Base-by-base conservation (phyloP, 2,329 filamentous ascomycete genomes). In the Fusarium sp. region DNA sequence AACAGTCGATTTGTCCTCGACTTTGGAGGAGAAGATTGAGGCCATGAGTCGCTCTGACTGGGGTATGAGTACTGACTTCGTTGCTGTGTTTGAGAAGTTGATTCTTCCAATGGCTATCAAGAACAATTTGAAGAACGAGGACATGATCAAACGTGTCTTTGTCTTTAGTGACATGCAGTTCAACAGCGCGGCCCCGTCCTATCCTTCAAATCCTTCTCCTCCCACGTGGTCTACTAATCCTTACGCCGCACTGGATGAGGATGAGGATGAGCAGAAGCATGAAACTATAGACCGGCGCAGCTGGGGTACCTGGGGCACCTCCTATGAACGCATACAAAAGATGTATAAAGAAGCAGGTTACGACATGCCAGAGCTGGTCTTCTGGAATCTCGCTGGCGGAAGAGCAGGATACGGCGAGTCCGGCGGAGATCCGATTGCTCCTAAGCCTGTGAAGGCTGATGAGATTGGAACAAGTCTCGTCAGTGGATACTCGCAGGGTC, bases 121-220 rank as follows among this genome's bases (percentile, higher is more conserved):
- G 48, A 80, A 87, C 66, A 81, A 85, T 13, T 70, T 89, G 34
- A 81, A 79, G 66, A 82, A 80, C 41, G 84, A 88, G 56, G 83
- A 89, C 41, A 89, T 90, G 86, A 82, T 89, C 18, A 88, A 88
- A 77, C 84, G 85, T 6, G 74, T 90, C 18, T 89, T 90, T 70
- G 84, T 89, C 34, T 89, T 89, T 70, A 84, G 80, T 45, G 87
- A 89, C 73, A 89, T 89, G 87, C 86, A 89, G 45, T 89, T 90
- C 72, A 76, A 89, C 65, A 0, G 60, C 0, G 82, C 60, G 28
- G 13, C 13, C 12, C 28, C 6, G 12, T 30, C 28, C 7, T 7
- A 30, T 30, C 2, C 12, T 30, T 8, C 39, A 8, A 12, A 13
- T 6, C 34, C 7, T 6, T 39, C 56, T 65, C 34, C 4, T 10